phyloP scores from a whole-genome alignment of 2,329 filamentous ascomycete genomes.

The Arthrobotrys pseudoclavata region DNA sequence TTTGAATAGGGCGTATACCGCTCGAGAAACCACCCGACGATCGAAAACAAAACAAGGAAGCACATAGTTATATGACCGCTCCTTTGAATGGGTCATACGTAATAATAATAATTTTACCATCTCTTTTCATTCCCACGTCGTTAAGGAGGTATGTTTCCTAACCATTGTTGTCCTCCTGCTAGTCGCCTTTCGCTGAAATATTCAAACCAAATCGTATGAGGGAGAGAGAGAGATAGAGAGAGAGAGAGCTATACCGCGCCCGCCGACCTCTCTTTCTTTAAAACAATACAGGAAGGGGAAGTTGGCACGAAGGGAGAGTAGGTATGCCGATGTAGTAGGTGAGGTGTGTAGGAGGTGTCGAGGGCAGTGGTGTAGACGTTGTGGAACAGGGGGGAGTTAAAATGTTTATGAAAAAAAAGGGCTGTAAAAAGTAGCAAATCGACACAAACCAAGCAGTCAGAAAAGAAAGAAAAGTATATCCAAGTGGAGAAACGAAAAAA shows the following conservation, averaged over 20 bases:
- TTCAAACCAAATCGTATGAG: conserved; percentile 7
- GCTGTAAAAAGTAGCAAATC: not conserved
- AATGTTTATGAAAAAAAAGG: conserved; percentile 3
- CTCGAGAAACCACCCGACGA: no score
- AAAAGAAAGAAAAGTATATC: conserved; percentile 1
- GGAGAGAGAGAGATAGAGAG: no score
- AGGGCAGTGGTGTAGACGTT: not conserved
- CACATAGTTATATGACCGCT: no score
- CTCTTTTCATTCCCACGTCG: not conserved
- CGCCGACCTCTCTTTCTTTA: not conserved
- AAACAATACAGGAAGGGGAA: not conserved
- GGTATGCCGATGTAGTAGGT: not conserved
- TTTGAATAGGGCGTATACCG: no score
- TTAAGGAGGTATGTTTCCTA: not conserved
- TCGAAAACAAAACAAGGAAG: no score
- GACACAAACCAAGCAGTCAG: not conserved
- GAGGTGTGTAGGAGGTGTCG: not conserved
- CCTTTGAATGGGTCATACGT: no score
- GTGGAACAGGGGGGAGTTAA: not conserved
- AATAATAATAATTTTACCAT: not conserved
- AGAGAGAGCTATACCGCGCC: not conserved
- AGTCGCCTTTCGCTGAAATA: conserved; percentile 13
- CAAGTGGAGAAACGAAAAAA: not conserved
- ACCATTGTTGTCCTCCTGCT: not conserved
- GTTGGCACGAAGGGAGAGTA: not conserved